phyloP scores from a whole-genome alignment of 2,329 filamentous ascomycete species.

The Penicillium italicum region DNA sequence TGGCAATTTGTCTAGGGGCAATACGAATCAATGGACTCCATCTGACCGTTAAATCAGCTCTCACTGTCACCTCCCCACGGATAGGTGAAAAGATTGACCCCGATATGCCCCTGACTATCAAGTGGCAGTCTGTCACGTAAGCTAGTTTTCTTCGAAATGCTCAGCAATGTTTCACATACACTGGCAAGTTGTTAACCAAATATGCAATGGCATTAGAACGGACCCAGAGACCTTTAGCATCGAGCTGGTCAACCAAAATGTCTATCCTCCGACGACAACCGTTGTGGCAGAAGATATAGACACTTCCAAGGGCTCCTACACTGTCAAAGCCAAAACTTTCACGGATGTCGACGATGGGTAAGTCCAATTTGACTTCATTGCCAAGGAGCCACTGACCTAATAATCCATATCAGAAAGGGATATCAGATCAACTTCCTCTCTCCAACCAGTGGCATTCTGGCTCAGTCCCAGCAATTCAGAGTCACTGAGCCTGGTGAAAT shows the following conservation, averaged over 20 bases:
- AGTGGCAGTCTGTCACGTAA: slow-evolving; percentile 40
- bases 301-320: slow-evolving; percentile 35
- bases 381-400: neutral
- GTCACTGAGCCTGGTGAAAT: slow-evolving; percentile 23
- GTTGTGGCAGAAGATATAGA: slow-evolving; percentile 37
- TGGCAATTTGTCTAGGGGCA: neutral
- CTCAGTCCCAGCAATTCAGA: slow-evolving; percentile 39
- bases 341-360: slow-evolving; percentile 25
- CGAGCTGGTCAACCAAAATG: slow-evolving; percentile 41
- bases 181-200: neutral
- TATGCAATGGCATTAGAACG: slow-evolving; percentile 27
- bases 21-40: neutral
- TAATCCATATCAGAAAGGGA: slow-evolving; percentile 24
- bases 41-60: slow-evolving; percentile 21
- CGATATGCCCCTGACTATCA: slow-evolving; percentile 36
- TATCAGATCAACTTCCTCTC: slow-evolving; percentile 46
- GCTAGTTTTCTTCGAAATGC: neutral
- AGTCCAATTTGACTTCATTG: neutral
- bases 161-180: neutral
- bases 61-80: slow-evolving; percentile 35
- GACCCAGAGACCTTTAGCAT: slow-evolving; percentile 43
- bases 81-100: slow-evolving; percentile 36
- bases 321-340: slow-evolving; percentile 30
- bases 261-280: slow-evolving; percentile 33
- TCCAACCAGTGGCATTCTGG: slow-evolving; percentile 39